A percentile compares a stretch with the other conserved stretches of the same genome.
These are phyloP conservation scores for Porodaedalea pini DNA, from an alignment of 1,284 basidiomycete species.

Conservation along the genomic window DNA sequence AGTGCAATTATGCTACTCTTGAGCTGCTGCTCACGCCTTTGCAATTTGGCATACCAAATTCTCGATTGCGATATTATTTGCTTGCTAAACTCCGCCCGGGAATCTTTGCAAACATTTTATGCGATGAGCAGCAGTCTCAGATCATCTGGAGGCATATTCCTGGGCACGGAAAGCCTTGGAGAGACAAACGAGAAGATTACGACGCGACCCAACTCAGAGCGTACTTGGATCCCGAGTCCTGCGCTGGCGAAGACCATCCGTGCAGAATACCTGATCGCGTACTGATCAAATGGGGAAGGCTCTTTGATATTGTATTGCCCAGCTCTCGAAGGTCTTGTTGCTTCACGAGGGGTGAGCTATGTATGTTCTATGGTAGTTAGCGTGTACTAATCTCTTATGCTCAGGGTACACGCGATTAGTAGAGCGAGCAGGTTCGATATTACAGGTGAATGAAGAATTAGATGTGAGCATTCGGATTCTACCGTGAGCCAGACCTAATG, in stretches of 20 bases:
- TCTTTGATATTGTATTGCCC: constrained; percentile 74
- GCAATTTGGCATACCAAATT: constrained; percentile 76
- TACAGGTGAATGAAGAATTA: constrained; percentile 63
- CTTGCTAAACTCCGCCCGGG: constrained; percentile 53
- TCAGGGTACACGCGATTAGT: constrained; percentile 72
- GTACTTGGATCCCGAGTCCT: constrained; percentile 41
- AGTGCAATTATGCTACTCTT: constrained; percentile 50
- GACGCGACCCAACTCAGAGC: constrained; percentile 34
- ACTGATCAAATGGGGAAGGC: constrained; percentile 67
- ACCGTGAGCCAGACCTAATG: constrained; percentile 4
- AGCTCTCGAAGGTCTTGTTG: constrained; percentile 64
- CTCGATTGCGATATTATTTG: constrained; percentile 73
- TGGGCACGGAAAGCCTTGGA: constrained; percentile 40
- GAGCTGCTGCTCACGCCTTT: constrained; percentile 70
- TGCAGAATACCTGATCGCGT: constrained; percentile 55
- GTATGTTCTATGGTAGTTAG: neutral
- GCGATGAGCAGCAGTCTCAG: constrained; percentile 19
- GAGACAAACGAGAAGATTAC: constrained; percentile 34
- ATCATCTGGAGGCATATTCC: constrained; percentile 51
- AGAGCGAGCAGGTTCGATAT: constrained; percentile 68
- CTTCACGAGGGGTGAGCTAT: constrained; percentile 65
- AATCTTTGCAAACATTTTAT: constrained; percentile 28
- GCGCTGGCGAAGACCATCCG: constrained; percentile 19
- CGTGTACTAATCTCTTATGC: neutral
- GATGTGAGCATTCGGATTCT: constrained; percentile 42